These are phyloP conservation scores for Fusarium sp. DNA, from an alignment of 2,329 filamentous ascomycete genomes.

Conservation along the genomic window DNA sequence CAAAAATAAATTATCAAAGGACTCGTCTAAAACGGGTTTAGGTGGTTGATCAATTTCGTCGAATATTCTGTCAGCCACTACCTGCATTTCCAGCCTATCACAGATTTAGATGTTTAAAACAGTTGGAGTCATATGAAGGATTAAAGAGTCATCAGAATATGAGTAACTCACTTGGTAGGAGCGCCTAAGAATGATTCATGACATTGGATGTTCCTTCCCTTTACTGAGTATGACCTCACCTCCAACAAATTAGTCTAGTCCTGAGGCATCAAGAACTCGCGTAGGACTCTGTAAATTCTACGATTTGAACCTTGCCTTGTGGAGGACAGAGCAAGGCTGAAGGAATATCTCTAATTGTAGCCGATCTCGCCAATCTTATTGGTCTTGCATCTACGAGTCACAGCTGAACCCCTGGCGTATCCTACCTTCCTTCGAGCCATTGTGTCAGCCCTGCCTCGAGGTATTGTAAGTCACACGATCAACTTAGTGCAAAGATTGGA, in stretches of 20 bases:
- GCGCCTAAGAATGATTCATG: background rate
- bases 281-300: constrained; percentile 12
- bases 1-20: background rate
- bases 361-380: background rate
- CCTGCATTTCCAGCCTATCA: constrained; percentile 19
- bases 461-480: constrained; percentile 7
- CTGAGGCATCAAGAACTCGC: constrained; percentile 45
- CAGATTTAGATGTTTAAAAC: constrained; percentile 2
- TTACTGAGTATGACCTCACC: constrained; percentile 4
- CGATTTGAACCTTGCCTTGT: constrained; percentile 17
- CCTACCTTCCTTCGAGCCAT: background rate
- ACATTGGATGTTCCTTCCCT: background rate
- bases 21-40: background rate
- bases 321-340: constrained; percentile 34
- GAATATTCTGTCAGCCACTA: background rate
- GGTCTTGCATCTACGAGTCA: background rate
- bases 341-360: constrained; percentile 23
- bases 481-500: background rate
- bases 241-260: background rate
- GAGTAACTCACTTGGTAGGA: constrained; percentile 1
- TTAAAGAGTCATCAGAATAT: constrained; percentile 31
- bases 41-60: background rate
- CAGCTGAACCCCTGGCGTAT: background rate
- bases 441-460: background rate
- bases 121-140: constrained; percentile 34